Evolutionary conservation across 306 rosid genomes (phyloP).

Genomic region (Rosa rugosa): DNA sequence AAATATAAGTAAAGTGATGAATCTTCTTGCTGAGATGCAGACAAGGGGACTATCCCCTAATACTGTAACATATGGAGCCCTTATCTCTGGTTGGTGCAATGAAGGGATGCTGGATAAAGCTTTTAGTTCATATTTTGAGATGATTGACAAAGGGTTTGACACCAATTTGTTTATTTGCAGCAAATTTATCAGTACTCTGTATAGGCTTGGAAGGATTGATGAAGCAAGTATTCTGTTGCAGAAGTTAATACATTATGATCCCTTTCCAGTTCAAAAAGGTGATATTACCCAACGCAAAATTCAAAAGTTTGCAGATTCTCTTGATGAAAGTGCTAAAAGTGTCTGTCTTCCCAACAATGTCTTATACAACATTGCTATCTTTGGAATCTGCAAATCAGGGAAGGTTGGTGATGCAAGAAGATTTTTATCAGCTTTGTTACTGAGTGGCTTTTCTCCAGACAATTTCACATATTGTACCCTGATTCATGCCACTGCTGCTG

Average conservation of each 20-base stretch:
- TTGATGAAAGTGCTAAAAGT: conserved; percentile 41
- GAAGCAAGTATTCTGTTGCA: conserved; percentile 71
- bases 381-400: conserved; percentile 75
- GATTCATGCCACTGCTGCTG: conserved; percentile 61
- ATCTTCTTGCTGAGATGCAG: conserved; percentile 66
- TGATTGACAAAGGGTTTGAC: conserved; percentile 59
- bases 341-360: conserved; percentile 49
- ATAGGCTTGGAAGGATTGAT: conserved; percentile 51
- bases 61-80: conserved; percentile 69
- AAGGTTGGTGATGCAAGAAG: conserved; percentile 61
- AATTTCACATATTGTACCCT: conserved; percentile 73
- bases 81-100: conserved; percentile 82
- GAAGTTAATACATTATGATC: conserved; percentile 59
- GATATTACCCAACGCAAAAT: conserved; percentile 33
- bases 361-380: conserved; percentile 65
- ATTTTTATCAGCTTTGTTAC: conserved; percentile 52
- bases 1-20: conserved; percentile 41
- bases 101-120: conserved; percentile 75
- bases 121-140: conserved; percentile 57
- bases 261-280: conserved; percentile 33
- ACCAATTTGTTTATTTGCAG: conserved; percentile 61
- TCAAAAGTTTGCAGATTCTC: conserved; percentile 55
- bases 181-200: conserved; percentile 75
- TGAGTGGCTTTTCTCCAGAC: conserved; percentile 70
- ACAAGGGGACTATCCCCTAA: conserved; percentile 57